These are phyloP conservation scores for Stellera chamaejasme DNA, from an alignment of 345 rosid genomes.

Conservation along the genomic window DNA sequence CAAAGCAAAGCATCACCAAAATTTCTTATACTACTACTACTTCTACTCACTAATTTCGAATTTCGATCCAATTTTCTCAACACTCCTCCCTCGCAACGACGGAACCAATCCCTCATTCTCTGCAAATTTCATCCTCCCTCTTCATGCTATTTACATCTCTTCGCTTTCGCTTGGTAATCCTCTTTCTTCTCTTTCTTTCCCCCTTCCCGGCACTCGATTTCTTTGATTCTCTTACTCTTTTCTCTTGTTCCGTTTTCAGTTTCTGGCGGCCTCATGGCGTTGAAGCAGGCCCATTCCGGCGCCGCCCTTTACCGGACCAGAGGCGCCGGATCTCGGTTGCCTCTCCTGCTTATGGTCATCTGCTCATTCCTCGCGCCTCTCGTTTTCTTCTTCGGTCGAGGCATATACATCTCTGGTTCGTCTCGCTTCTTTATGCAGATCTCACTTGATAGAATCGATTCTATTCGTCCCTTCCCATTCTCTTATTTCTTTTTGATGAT, in stretches of 20 bases:
- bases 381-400: slow-evolving; percentile 63
- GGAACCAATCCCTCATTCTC: not conserved
- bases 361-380: slow-evolving; percentile 58
- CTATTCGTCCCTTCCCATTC: not conserved
- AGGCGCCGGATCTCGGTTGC: slow-evolving; percentile 56
- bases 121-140: not conserved
- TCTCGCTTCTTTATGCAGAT: slow-evolving; percentile 9
- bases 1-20: too few relatives aligned
- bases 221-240: not conserved
- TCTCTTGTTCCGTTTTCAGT: slow-evolving; percentile 20
- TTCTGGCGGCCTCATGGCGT: slow-evolving; percentile 49
- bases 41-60: too few relatives aligned
- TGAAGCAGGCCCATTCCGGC: slow-evolving; percentile 49
- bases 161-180: slow-evolving; percentile 14
- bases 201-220: not conserved
- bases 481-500: not conserved
- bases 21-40: too few relatives aligned
- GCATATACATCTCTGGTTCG: slow-evolving; percentile 51
- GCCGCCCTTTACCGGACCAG: slow-evolving; percentile 29
- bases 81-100: slow-evolving; percentile 7
- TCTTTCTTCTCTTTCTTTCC: slow-evolving; percentile 1
- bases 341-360: slow-evolving; percentile 33
- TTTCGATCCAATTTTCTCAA: too few relatives aligned
- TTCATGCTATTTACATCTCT: slow-evolving; percentile 25
- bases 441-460: slow-evolving; percentile 7